These are phyloP conservation scores for Sideroxylon spinosum DNA, from an alignment of 179 eudicot species.

Conservation along the genomic window DNA sequence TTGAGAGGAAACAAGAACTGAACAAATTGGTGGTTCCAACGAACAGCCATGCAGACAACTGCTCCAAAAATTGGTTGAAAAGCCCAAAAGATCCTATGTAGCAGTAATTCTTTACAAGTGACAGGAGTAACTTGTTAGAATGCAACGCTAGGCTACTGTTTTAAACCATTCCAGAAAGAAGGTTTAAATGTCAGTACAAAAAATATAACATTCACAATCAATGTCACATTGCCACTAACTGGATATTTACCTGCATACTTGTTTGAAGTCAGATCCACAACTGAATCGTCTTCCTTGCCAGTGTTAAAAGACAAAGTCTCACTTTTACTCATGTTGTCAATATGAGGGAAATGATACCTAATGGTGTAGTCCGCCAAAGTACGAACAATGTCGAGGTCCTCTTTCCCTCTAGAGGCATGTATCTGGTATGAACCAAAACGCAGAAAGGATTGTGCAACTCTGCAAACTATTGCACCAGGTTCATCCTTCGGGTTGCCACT, in stretches of 20 bases:
- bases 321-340: slow-evolving; percentile 74
- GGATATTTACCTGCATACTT: slow-evolving; percentile 78
- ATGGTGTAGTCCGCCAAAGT: slow-evolving; percentile 85
- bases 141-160: background rate
- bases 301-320: slow-evolving; percentile 82
- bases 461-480: slow-evolving; percentile 97
- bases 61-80: background rate
- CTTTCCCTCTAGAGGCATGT: slow-evolving; percentile 91
- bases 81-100: background rate
- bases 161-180: background rate
- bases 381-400: slow-evolving; percentile 75
- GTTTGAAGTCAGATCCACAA: slow-evolving; percentile 95
- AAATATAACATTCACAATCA: slow-evolving; percentile 8
- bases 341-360: slow-evolving; percentile 81
- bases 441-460: slow-evolving; percentile 94
- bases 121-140: background rate
- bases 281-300: slow-evolving; percentile 65
- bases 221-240: background rate
- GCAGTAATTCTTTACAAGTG: background rate
- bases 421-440: slow-evolving; percentile 97
- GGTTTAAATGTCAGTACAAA: background rate
- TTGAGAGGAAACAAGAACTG: background rate
- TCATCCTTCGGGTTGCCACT: slow-evolving; percentile 99
- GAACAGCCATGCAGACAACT: background rate
- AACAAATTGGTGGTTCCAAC: background rate